A percentile compares a stretch with the other conserved stretches of the same genome.
Evolutionary conservation across 352 stramenopile genomes (phyloP).

Genomic region (Pythium brassicae): DNA sequence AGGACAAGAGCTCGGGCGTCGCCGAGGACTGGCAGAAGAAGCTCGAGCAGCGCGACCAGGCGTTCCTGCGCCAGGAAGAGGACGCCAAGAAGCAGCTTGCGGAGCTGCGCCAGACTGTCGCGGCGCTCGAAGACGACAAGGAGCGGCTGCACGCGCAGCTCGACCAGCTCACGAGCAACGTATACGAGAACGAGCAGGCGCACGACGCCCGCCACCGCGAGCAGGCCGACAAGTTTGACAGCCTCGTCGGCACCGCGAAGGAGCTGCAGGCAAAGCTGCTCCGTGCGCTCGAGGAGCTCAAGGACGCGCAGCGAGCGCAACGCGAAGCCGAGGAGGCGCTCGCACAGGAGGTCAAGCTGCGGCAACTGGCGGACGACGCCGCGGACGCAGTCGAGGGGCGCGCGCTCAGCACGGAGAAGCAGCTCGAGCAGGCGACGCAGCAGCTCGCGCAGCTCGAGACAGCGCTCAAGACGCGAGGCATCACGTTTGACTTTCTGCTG

Average conservation of each 20-base stretch:
- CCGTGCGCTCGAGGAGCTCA: conserved; percentile 19
- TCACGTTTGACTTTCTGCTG: conserved; percentile 62
- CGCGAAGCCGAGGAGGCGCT: conserved; percentile 31
- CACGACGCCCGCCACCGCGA: conserved; percentile 18
- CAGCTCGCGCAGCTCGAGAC: conserved; percentile 39
- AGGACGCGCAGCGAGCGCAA: conserved; percentile 24
- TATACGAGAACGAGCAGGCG: conserved; percentile 16
- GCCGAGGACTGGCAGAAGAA: conserved; percentile 28
- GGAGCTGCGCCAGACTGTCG: conserved; percentile 22
- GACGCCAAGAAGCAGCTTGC: conserved; percentile 33
- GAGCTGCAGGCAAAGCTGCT: conserved; percentile 31
- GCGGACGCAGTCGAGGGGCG: conserved; percentile 38
- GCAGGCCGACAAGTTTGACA: conserved; percentile 18
- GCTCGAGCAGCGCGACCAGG: conserved; percentile 39
- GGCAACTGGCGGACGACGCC: conserved; percentile 40
- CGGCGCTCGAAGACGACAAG: conserved; percentile 21
- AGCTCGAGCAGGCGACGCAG: conserved; percentile 21
- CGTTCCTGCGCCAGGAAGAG: conserved; percentile 49
- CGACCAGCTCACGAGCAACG: conserved; percentile 20
- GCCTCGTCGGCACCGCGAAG: conserved; percentile 23
- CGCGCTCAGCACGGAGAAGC: conserved; percentile 27
- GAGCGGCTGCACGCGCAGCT: conserved; percentile 21
- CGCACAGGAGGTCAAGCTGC: conserved; percentile 29
- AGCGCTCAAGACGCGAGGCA: conserved; percentile 50
- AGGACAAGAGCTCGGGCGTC: conserved; percentile 34